Evolutionary conservation across 257 asterid species (phyloP).

Genomic region (Fraxinus cuspidata): DNA sequence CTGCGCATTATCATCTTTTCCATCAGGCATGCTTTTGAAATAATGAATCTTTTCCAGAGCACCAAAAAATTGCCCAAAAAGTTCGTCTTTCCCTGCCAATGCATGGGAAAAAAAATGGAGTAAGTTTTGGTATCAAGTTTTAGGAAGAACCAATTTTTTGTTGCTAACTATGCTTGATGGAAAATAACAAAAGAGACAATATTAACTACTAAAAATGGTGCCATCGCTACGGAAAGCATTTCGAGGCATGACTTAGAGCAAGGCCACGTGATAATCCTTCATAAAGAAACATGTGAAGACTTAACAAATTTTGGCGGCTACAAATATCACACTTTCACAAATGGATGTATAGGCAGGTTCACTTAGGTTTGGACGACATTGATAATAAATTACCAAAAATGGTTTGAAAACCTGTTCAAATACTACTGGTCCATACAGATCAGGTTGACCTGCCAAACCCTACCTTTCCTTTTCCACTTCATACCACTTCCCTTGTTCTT

Average conservation of each 20-base stretch:
- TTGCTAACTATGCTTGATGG: neutral
- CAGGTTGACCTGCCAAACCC: neutral
- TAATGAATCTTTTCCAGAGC: constrained; percentile 71
- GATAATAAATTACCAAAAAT: neutral
- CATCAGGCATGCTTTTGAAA: constrained; percentile 66
- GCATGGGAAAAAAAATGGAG: neutral
- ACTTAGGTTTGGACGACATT: neutral
- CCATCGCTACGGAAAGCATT: neutral
- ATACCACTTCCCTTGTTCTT: neutral
- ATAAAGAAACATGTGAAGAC: neutral
- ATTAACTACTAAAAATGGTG: neutral
- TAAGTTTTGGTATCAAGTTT: neutral
- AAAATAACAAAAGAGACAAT: neutral
- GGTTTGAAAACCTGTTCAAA: neutral
- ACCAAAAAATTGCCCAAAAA: constrained; percentile 70
- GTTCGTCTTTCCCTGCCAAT: constrained; percentile 67
- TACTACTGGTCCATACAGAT: neutral
- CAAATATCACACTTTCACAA: neutral
- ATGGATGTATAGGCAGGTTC: neutral
- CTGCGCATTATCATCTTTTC: constrained; percentile 67
- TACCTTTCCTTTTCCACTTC: neutral
- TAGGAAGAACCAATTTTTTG: neutral
- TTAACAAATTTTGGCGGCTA: neutral
- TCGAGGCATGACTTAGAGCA: neutral
- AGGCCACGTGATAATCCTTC: neutral